Evolutionary conservation across 1,284 basidiomycete species (phyloP), one percentile per base, ranked within the genome.

Genomic region (Apiotrichum siamense): DNA sequence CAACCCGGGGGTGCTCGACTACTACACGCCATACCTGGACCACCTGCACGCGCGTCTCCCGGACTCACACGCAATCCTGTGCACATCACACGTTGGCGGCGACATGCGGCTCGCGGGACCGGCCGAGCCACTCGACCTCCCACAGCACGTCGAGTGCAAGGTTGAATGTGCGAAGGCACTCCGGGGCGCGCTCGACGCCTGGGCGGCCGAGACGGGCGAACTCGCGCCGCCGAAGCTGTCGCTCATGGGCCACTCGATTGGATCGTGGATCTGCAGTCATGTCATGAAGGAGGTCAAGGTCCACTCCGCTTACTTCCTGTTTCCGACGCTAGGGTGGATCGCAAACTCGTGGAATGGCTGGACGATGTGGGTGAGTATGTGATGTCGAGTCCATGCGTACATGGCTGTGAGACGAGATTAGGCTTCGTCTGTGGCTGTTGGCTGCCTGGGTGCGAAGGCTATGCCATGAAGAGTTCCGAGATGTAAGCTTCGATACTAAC

Each of bases 1-100:
- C 32, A 75, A 75, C 54, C 72, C 73, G 6, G 73, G 72, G n/a
- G 54, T 73, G 21, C 51, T 72, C 9, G 63, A 63, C 40, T 76
- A 72, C 59, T 76, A 76, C 55, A 59, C 61, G 20, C 60, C 63
- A 2, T 76, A 74, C 51, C 61, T 74, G 7, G 38, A 33, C 23
- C 59, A 66, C n/a, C 60, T 75, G 7, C 62, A 67, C 43, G 49
- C 54, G 21, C 62, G 61, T 31, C 58, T 74, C 4, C 70, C 73
- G 1, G 49, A 61, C 13, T 53, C 61, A 9, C 64, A 69, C 47
- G 74, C 69, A 6, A 59, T 75, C 41, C 47, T 75, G 27, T 58
- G 65, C 1, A 62, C 67, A 25, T 71, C 67, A 7, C 71, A 75
- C 47, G 60, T 75, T 31, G 73, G 72, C 3, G 71, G 73, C 31